Conservation (phyloP, 140 eudicot species). For the Bidens hawaiensis region DNA sequence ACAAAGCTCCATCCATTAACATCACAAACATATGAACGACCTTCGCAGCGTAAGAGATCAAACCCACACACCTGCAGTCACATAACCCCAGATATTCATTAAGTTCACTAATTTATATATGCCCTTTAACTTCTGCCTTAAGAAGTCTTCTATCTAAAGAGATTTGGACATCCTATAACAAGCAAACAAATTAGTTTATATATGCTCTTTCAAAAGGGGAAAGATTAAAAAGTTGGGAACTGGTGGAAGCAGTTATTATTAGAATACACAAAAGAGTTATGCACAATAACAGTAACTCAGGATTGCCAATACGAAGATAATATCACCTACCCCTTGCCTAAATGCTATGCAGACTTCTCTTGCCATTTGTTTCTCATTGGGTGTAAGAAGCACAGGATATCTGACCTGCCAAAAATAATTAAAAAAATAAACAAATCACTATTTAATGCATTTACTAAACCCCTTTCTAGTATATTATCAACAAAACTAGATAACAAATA, state of each 20-base stretch:
- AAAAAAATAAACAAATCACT: conserved; percentile 12
- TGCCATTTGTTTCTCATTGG: conserved; percentile 95
- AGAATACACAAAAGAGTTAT: not conserved
- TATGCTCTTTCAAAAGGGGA: not conserved
- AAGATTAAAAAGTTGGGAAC: conserved; percentile 1
- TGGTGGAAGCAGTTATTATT: not conserved
- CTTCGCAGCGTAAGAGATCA: conserved; percentile 94
- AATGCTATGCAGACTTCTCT: conserved; percentile 99
- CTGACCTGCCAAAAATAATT: conserved; percentile 71
- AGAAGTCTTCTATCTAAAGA: conserved; percentile 9
- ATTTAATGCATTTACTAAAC: conserved; percentile 14
- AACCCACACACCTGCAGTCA: conserved; percentile 91
- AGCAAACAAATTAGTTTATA: too few relatives aligned
- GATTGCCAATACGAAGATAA: not conserved
- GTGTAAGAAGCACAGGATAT: conserved; percentile 98
- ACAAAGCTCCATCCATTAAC: conserved; percentile 99
- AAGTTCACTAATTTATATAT: conserved; percentile 2
- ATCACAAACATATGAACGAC: conserved; percentile 95
- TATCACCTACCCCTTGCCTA: conserved; percentile 75
- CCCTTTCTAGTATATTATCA: not conserved
- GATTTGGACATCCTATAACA: not conserved
- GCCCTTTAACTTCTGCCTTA: conserved; percentile 3
- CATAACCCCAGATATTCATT: conserved; percentile 12
- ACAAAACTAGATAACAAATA: conserved; percentile 11
- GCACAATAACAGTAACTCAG: conserved; percentile 8